These are phyloP conservation scores for Huiozyma sinensis DNA, from an alignment of 805 yeast genomes.

Conservation along the genomic window DNA sequence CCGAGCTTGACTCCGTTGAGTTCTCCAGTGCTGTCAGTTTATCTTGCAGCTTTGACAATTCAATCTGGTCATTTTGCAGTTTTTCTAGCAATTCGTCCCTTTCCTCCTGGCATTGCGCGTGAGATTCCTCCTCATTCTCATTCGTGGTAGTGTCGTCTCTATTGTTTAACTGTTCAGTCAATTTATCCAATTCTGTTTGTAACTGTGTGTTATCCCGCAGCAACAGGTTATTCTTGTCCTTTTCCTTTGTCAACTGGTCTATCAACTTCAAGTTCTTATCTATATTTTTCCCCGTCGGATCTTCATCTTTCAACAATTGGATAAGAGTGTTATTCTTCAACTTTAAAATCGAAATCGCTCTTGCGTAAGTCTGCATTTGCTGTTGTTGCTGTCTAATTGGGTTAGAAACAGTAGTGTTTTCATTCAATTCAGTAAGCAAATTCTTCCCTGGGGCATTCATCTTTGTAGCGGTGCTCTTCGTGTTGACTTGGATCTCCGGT, in stretches of 20 bases:
- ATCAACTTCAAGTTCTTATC: conserved; percentile 3
- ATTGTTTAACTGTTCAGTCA: conserved; percentile 1
- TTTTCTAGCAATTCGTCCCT: conserved; percentile 1
- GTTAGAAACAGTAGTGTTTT: conserved; percentile 17
- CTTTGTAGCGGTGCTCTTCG: conserved; percentile 4
- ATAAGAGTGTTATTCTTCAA: conserved; percentile 22
- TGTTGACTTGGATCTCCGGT: conserved; percentile 14
- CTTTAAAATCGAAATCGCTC: conserved; percentile 21
- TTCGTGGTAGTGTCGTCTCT: not conserved
- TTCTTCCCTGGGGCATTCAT: not conserved
- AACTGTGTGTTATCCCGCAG: not conserved
- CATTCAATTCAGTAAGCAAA: conserved; percentile 13
- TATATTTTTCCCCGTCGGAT: conserved; percentile 1
- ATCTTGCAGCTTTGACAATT: conserved; percentile 1
- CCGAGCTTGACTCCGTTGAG: no score
- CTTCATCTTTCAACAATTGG: conserved; percentile 17
- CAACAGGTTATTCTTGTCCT: conserved; percentile 2
- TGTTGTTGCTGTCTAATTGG: conserved; percentile 27
- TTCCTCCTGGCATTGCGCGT: conserved; percentile 2
- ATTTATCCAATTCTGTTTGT: conserved; percentile 1
- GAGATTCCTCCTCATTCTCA: not conserved
- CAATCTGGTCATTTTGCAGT: conserved; percentile 4
- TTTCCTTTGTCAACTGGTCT: conserved; percentile 2
- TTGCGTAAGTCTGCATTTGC: conserved; percentile 13
- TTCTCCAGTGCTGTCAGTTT: conserved; percentile 1